Conservation (phyloP, 2,329 filamentous ascomycete genomes). For the Aspergillus udagawae region DNA sequence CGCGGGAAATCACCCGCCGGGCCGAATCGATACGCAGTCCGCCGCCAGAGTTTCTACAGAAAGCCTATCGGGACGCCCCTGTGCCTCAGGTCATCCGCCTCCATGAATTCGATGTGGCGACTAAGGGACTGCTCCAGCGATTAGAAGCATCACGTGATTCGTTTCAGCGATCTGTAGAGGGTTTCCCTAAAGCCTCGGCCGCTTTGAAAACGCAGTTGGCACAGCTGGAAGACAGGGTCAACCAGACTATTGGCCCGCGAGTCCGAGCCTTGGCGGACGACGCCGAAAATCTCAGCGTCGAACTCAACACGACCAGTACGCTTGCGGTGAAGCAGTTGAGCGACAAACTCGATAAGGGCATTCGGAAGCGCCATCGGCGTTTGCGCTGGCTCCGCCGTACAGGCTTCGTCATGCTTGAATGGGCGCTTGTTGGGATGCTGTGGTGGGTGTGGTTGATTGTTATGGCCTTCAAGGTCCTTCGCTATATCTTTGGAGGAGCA, state of each 20-base stretch:
- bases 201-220: conserved; percentile 43
- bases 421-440: conserved; percentile 81
- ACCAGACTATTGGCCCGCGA: conserved; percentile 50
- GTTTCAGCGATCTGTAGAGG: conserved; percentile 43
- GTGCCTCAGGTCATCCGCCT: conserved; percentile 43
- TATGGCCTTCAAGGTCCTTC: conserved; percentile 64
- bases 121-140: conserved; percentile 46
- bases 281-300: conserved; percentile 72
- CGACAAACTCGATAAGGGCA: conserved; percentile 65
- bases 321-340: conserved; percentile 75
- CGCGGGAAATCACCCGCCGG: conserved; percentile 69
- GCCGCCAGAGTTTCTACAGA: conserved; percentile 34
- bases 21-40: conserved; percentile 48
- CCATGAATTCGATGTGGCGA: conserved; percentile 53
- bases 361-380: conserved; percentile 69
- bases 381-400: conserved; percentile 71
- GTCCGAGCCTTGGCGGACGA: conserved; percentile 69
- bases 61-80: conserved; percentile 23
- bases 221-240: conserved; percentile 44
- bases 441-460: conserved; percentile 94
- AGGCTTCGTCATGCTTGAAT: conserved; percentile 81
- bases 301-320: conserved; percentile 71
- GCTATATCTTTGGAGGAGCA: conserved; percentile 59
- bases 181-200: conserved; percentile 45
- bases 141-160: conserved; percentile 44